phyloP scores from a whole-genome alignment of 2,329 filamentous ascomycete genomes.

The Fusarium buharicum region DNA sequence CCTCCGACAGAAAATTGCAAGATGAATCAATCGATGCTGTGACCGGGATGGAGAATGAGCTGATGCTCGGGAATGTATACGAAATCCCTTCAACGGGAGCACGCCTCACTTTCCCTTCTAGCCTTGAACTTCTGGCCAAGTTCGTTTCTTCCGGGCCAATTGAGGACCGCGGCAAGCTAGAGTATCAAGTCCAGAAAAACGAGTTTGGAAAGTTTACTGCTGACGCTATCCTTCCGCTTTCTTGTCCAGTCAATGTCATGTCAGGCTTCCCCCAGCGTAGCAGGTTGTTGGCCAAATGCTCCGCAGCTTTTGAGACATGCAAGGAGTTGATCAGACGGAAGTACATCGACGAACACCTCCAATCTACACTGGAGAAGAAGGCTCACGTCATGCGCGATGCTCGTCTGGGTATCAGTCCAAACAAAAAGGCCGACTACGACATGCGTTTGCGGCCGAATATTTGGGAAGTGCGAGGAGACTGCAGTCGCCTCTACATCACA shows the following conservation, averaged over 20 bases:
- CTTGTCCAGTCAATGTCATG: constrained; percentile 74
- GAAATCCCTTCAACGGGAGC: constrained; percentile 75
- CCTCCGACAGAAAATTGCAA: constrained; percentile 72
- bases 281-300: constrained; percentile 85
- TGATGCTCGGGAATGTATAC: constrained; percentile 60
- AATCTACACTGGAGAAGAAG: constrained; percentile 76
- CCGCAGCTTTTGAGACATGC: constrained; percentile 88
- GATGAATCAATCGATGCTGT: constrained; percentile 37
- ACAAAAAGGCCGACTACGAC: constrained; percentile 76
- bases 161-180: constrained; percentile 51
- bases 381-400: constrained; percentile 90
- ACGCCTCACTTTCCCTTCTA: constrained; percentile 80
- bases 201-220: constrained; percentile 71
- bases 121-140: constrained; percentile 75
- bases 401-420: constrained; percentile 80
- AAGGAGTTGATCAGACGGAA: constrained; percentile 71
- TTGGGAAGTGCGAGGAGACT: constrained; percentile 66
- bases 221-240: constrained; percentile 81
- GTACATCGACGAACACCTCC: constrained; percentile 77
- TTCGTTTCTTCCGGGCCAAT: constrained; percentile 74
- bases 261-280: constrained; percentile 71
- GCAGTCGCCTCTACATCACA: constrained; percentile 66
- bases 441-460: constrained; percentile 83
- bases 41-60: constrained; percentile 34
- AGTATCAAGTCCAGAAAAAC: constrained; percentile 70